Base-by-base conservation (phyloP, 495 filamentous ascomycete genomes). In the Bacidia rubella region DNA sequence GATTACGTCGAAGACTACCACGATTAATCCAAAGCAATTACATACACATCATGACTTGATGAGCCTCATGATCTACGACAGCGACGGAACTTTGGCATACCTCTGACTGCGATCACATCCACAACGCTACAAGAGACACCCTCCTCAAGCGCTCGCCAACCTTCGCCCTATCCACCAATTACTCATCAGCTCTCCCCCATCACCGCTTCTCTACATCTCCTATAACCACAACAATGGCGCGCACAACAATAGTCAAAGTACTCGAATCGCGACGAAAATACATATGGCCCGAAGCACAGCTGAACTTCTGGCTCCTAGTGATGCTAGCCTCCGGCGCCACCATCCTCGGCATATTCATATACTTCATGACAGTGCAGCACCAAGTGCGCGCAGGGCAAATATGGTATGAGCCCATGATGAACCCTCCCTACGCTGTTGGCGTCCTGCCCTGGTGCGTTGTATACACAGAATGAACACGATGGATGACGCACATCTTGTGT, bases 261-360 rank as follows among this genome's bases (percentile, higher is more conserved):
- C 57, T 68, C 40, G 61, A 64, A 39, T 70, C 70, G 29, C 72
- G 80, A 27, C 79, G 84, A 55, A 79, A 77, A 55, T 96, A 95
- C 74, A 82, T 83, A 74, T 99, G 92, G 92, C 93, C 93, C 2
- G 87, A 93, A 60, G 69, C 85, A 52, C 87, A 93, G 65, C 77
- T 99, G 50, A 94, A 94, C 65, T 69, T 96, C 58, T 95, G 93
- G 86, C 82, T 93, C 57, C 74, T 97, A 57, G 74, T 93, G 58
- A 88, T 96, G 70, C 73, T 97, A 1, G 78, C 83, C 0, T 80
- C 84, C 4, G 81, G 82, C 0, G 77, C 82, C 53, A 82, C 81
- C 52, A 85, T 90, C 45, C 76, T 97, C 22, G 93, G 90, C 11
- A 78, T 95, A n/a, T 89, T 88, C 62, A 74, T 83, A 5, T 81